Evolutionary conservation across 1,139 yeast genomes (phyloP).

Genomic region (Diutina siamensis): DNA sequence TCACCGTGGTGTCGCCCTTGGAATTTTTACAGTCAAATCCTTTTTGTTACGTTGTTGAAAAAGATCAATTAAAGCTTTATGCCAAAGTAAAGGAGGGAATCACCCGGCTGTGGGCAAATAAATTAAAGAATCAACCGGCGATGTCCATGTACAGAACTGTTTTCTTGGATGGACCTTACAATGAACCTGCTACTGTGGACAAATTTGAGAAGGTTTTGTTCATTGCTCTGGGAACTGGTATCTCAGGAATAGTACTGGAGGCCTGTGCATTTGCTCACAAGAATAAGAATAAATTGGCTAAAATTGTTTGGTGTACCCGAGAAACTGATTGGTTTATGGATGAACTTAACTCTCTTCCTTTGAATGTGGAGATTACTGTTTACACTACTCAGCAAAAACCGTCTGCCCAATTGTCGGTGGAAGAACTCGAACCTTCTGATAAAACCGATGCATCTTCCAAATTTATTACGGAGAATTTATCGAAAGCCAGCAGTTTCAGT

Average conservation of each 20-base stretch:
- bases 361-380: neutral
- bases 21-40: neutral
- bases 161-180: conserved; percentile 1
- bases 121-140: neutral
- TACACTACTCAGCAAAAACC: neutral
- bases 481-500: too few relatives aligned
- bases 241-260: neutral
- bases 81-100: neutral
- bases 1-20: neutral
- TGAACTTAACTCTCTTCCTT: neutral
- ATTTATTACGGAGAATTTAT: too few relatives aligned
- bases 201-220: neutral
- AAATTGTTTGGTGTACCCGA: neutral
- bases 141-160: neutral
- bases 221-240: neutral
- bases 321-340: neutral
- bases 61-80: neutral
- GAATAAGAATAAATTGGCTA: neutral
- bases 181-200: neutral
- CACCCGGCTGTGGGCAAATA: neutral
- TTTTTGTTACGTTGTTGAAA: conserved; percentile 2
- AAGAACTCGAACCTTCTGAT: too few relatives aligned
- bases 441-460: too few relatives aligned
- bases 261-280: neutral
- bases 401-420: neutral